Evolutionary conservation across 1,284 basidiomycete species (phyloP).

Genomic region (Meripilus lineatus): DNA sequence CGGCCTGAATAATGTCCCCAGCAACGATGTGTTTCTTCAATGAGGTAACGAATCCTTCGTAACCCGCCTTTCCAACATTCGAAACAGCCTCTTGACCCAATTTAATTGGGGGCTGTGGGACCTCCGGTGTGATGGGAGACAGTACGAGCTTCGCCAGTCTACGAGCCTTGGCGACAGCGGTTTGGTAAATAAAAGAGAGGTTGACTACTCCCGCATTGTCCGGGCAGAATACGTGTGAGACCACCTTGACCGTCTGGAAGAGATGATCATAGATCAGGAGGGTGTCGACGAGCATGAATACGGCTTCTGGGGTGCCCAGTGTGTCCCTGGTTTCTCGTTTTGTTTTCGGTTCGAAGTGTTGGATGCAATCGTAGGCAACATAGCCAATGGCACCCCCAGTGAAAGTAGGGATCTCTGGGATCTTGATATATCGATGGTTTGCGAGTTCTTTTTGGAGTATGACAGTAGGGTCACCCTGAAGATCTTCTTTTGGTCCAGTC

Average conservation of each 20-base stretch:
- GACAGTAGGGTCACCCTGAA: slow-evolving; percentile 83
- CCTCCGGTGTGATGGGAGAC: slow-evolving; percentile 56
- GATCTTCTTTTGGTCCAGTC: slow-evolving; percentile 81
- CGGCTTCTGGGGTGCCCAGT: slow-evolving; percentile 86
- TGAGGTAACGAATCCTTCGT: slow-evolving; percentile 88
- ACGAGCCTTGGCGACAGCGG: slow-evolving; percentile 75
- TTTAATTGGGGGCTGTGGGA: slow-evolving; percentile 62
- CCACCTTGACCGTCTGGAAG: slow-evolving; percentile 91
- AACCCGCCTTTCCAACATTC: slow-evolving; percentile 93
- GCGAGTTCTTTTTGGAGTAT: slow-evolving; percentile 85
- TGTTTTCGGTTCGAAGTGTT: slow-evolving; percentile 96
- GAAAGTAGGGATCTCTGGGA: slow-evolving; percentile 91
- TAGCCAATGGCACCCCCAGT: slow-evolving; percentile 98
- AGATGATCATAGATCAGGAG: slow-evolving; percentile 97
- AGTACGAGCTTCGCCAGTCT: slow-evolving; percentile 67
- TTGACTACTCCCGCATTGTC: slow-evolving; percentile 56
- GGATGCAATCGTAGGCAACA: slow-evolving; percentile 94
- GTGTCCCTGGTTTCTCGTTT: slow-evolving; percentile 68
- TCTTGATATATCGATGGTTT: slow-evolving; percentile 85
- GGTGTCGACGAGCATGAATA: slow-evolving; percentile 96
- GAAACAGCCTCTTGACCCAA: slow-evolving; percentile 73
- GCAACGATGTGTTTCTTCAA: slow-evolving; percentile 93
- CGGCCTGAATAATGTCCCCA: slow-evolving; percentile 99
- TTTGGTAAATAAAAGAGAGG: slow-evolving; percentile 77
- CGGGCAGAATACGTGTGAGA: slow-evolving; percentile 91